These are phyloP conservation scores for Solanum bulbocastanum DNA, from an alignment of 257 asterid species.

Conservation along the genomic window DNA sequence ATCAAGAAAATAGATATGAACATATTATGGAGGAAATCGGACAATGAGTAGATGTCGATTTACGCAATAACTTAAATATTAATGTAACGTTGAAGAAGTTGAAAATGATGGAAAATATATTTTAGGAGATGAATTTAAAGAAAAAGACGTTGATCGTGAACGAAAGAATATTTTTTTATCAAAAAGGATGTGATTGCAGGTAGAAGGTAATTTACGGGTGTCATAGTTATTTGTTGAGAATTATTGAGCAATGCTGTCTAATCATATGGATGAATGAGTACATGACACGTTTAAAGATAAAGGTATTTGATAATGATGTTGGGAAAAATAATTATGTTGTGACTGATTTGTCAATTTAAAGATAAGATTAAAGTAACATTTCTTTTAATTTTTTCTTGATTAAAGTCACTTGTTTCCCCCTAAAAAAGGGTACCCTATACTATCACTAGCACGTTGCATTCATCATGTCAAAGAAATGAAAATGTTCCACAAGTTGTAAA, in stretches of 20 bases:
- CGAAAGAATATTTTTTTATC: not conserved
- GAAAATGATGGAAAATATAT: not conserved
- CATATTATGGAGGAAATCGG: not conserved
- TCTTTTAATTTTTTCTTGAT: not conserved
- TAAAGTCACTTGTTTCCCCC: not conserved
- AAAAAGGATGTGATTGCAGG: not conserved
- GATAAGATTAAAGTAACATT: not conserved
- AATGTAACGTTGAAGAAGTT: not conserved
- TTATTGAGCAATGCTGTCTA: not conserved
- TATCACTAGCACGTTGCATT: not conserved
- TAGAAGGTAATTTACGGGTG: too few relatives aligned
- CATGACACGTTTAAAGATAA: not conserved
- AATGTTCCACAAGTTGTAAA: not conserved
- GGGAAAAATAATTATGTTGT: not conserved
- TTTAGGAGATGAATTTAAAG: not conserved
- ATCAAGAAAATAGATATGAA: not conserved
- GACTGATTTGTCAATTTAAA: not conserved
- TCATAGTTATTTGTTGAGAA: not conserved
- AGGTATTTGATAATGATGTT: not conserved
- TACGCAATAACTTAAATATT: not conserved
- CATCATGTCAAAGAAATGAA: not conserved
- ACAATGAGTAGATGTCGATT: not conserved
- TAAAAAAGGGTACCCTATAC: not conserved
- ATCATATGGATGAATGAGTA: not conserved
- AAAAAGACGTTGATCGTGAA: not conserved